Evolutionary conservation across 1,284 basidiomycete genomes (phyloP).

Genomic region (Cerrena zonata): DNA sequence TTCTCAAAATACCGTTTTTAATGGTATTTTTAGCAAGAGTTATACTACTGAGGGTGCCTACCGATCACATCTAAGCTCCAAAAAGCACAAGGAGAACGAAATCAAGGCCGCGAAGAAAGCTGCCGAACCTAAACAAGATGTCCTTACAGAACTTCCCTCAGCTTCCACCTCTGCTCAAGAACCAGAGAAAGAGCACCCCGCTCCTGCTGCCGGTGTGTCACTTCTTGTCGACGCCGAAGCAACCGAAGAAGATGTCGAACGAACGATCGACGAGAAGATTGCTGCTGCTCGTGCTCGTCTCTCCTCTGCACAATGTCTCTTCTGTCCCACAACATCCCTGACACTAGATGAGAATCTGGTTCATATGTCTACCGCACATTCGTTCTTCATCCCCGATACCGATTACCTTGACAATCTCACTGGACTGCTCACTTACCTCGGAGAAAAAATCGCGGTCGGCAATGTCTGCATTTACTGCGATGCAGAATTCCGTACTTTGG

Average conservation of each 20-base stretch:
- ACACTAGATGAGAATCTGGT: constrained; percentile 65
- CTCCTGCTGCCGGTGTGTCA: constrained; percentile 15
- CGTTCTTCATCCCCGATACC: constrained; percentile 94
- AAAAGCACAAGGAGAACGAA: constrained; percentile 84
- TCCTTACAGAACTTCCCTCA: too few relatives aligned
- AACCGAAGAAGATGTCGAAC: constrained; percentile 47
- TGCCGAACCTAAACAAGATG: not conserved
- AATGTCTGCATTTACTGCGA: constrained; percentile 94
- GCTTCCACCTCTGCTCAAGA: not conserved
- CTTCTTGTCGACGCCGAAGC: constrained; percentile 39
- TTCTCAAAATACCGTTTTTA: too few relatives aligned
- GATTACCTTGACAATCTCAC: constrained; percentile 83
- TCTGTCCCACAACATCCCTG: constrained; percentile 61
- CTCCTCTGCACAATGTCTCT: constrained; percentile 73
- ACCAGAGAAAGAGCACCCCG: constrained; percentile 6
- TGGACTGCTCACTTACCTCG: constrained; percentile 83
- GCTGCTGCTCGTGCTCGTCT: constrained; percentile 68
- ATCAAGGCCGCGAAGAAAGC: constrained; percentile 38
- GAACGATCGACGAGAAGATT: constrained; percentile 70
- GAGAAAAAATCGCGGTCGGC: constrained; percentile 88
- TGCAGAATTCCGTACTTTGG: constrained; percentile 72
- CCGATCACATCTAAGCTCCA: constrained; percentile 81
- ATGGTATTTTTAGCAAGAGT: constrained; percentile 67
- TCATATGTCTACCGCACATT: constrained; percentile 86
- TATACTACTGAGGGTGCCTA: constrained; percentile 90